phyloP scores from a whole-genome alignment of 202 grass and related monocot genomes.

The Saccharum hybrid region DNA sequence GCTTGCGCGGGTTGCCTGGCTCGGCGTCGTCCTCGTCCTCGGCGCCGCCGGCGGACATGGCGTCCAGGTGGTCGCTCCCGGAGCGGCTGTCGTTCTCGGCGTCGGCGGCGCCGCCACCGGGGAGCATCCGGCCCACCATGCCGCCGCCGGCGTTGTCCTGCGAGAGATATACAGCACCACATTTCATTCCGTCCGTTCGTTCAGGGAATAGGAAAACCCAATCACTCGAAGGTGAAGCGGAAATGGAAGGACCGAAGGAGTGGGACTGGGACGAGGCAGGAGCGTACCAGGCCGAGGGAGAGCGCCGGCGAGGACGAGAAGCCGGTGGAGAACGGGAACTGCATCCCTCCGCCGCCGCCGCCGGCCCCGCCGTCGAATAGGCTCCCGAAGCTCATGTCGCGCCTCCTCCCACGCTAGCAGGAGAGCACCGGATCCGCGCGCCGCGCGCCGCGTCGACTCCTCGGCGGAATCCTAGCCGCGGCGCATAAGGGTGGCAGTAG shows the following conservation, averaged over 20 bases:
- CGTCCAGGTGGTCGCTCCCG: slow-evolving; percentile 84
- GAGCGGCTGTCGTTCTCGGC: slow-evolving; percentile 90
- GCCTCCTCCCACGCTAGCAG: not conserved
- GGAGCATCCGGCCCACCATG: slow-evolving; percentile 29
- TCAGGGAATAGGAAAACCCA: not conserved
- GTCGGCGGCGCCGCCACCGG: slow-evolving; percentile 39
- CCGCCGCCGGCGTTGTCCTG: slow-evolving; percentile 63
- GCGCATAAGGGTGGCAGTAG: not conserved
- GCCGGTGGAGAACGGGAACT: slow-evolving; percentile 55
- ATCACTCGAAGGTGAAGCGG: slow-evolving; percentile 2
- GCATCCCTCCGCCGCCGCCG: slow-evolving; percentile 37
- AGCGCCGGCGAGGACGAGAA: slow-evolving; percentile 76
- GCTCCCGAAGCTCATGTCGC: slow-evolving; percentile 77
- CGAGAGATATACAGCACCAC: not conserved
- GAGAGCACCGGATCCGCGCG: slow-evolving; percentile 10
- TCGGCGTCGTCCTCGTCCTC: slow-evolving; percentile 81
- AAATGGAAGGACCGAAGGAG: too few species aligned
- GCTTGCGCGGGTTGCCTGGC: slow-evolving; percentile 71
- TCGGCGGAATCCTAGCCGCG: slow-evolving; percentile 11
- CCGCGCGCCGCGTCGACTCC: not conserved
- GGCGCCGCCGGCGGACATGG: slow-evolving; percentile 60
- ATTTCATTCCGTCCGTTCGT: not conserved
- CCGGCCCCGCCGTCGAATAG: slow-evolving; percentile 61
- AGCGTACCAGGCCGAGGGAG: slow-evolving; percentile 83
- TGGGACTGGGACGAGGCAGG: too few species aligned